Evolutionary conservation across 2,329 filamentous ascomycete genomes (phyloP).

Genomic region (Trichoderma sp.): DNA sequence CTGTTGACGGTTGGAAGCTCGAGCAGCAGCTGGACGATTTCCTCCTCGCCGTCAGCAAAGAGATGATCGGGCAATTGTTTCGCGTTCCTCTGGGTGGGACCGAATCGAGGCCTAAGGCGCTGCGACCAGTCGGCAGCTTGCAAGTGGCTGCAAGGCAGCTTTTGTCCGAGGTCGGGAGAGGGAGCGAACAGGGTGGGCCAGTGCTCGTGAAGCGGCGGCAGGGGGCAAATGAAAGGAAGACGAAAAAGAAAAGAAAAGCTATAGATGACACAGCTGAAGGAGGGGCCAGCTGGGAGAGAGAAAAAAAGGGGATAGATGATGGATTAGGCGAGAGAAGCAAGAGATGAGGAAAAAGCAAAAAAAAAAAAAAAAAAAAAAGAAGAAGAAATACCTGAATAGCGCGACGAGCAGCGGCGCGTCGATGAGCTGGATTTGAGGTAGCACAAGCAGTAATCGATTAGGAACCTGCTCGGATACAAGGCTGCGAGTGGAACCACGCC

Average conservation of each 20-base stretch:
- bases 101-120: background rate
- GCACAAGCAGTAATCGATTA: background rate
- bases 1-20: background rate
- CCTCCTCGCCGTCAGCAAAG: slow-evolving; percentile 9
- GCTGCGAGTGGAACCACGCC: background rate
- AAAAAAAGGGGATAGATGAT: background rate
- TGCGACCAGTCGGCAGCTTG: slow-evolving; percentile 14
- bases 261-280: background rate
- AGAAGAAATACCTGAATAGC: background rate
- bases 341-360: background rate
- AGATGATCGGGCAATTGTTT: background rate
- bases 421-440: background rate
- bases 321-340: background rate
- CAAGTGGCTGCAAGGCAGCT: slow-evolving; percentile 13
- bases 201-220: background rate
- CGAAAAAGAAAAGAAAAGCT: background rate
- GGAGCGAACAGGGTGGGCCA: background rate
- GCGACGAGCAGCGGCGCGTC: slow-evolving; percentile 1
- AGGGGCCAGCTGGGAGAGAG: background rate
- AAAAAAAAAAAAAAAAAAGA: background rate
- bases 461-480: background rate
- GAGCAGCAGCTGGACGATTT: background rate
- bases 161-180: slow-evolving; percentile 15
- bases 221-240: background rate
- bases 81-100: slow-evolving; percentile 6